Conservation (phyloP, 106 monocot species). For the Ottelia alismoides region DNA sequence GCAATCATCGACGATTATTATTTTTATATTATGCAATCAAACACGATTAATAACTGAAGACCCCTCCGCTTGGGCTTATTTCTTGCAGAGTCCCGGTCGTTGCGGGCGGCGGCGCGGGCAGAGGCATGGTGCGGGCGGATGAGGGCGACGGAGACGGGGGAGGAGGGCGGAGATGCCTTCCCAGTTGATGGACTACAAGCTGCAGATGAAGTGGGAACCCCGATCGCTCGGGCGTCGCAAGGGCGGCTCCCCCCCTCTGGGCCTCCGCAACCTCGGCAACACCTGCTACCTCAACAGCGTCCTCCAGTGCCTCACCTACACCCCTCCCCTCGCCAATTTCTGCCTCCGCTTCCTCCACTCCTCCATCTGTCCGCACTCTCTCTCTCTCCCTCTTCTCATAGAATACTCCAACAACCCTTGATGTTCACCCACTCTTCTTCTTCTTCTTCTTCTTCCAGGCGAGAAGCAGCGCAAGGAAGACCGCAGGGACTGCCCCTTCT, state of each 20-base stretch:
- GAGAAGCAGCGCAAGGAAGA: conserved; percentile 14
- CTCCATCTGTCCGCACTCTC: conserved; percentile 34
- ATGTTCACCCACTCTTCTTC: neutral
- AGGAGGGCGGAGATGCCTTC: too few species aligned
- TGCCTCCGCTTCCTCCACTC: conserved; percentile 76
- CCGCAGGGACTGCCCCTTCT: conserved; percentile 78
- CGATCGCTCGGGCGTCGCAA: conserved; percentile 22
- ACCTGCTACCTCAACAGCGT: conserved; percentile 95
- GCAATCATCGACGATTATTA: too few species aligned
- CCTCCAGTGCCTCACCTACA: conserved; percentile 91
- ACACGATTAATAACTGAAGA: too few species aligned
- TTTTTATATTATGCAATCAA: too few species aligned
- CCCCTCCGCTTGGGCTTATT: too few species aligned
- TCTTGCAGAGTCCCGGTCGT: too few species aligned
- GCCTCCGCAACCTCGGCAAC: conserved; percentile 91
- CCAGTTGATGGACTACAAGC: conserved; percentile 21
- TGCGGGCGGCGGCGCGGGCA: conserved; percentile 10
- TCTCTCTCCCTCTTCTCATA: neutral
- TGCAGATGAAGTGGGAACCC: conserved; percentile 57
- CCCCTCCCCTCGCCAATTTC: conserved; percentile 88
- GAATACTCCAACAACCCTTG: neutral
- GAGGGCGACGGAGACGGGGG: conserved; percentile 16
- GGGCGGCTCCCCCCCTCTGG: conserved; percentile 42
- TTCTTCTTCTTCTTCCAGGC: conserved; percentile 22
- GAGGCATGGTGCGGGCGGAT: conserved; percentile 45